Evolutionary conservation across 768 basidiomycete genomes (phyloP).

Genomic region (Pleurotus citrinopileatus): DNA sequence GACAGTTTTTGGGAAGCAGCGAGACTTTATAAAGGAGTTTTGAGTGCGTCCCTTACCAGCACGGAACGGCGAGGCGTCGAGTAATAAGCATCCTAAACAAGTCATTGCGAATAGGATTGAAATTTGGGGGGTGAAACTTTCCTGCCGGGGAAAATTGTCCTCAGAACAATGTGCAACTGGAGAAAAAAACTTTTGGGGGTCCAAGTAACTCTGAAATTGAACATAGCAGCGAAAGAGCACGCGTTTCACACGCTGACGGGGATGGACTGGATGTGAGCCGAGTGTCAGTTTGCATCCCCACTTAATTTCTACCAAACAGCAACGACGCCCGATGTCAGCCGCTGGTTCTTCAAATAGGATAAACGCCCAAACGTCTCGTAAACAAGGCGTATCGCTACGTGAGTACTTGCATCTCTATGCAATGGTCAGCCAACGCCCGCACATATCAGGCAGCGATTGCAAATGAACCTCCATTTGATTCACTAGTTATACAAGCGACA

Average conservation of each 20-base stretch:
- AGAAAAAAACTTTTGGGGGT: slow-evolving; percentile 6
- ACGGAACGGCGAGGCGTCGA: slow-evolving; percentile 1
- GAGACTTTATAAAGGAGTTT: neutral
- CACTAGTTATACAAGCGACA: slow-evolving; percentile 8
- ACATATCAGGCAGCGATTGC: neutral
- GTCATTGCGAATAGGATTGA: neutral
- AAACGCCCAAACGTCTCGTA: too few species aligned
- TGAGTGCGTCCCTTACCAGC: slow-evolving; percentile 4
- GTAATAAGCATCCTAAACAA: neutral
- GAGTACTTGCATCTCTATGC: too few species aligned
- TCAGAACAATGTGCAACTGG: slow-evolving; percentile 4
- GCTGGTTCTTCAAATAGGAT: too few species aligned
- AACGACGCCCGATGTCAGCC: neutral
- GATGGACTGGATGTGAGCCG: neutral
- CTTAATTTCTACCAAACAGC: neutral
- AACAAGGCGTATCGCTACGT: too few species aligned
- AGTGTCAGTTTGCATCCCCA: neutral
- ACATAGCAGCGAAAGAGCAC: slow-evolving; percentile 3
- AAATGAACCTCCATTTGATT: neutral
- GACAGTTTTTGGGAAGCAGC: neutral
- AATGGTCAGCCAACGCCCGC: neutral
- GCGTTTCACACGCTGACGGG: slow-evolving; percentile 7
- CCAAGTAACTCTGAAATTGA: neutral
- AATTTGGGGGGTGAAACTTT: neutral
- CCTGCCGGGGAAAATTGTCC: neutral